Conservation (phyloP, 148 eudicot genomes). For the Chenopodium quinoa region DNA sequence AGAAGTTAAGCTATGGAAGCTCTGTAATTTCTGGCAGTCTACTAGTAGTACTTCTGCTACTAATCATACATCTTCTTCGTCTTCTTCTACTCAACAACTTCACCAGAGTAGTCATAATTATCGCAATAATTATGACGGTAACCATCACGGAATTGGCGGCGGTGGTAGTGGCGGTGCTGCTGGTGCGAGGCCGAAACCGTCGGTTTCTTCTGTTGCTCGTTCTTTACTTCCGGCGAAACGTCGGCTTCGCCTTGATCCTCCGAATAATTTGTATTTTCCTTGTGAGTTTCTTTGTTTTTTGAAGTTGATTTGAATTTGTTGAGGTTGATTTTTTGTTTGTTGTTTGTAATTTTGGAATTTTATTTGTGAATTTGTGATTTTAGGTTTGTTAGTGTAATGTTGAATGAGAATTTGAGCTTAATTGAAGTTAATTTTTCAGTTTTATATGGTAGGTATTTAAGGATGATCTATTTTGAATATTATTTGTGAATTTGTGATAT, state of each 20-base stretch:
- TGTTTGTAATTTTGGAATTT: background rate
- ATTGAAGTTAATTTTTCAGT: no score
- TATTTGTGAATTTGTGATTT: no score
- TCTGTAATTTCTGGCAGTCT: conserved; percentile 64
- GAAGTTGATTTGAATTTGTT: background rate
- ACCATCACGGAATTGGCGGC: conserved; percentile 16
- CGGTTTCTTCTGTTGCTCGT: conserved; percentile 64
- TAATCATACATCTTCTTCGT: conserved; percentile 44
- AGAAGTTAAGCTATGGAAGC: conserved; percentile 42
- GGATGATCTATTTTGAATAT: background rate
- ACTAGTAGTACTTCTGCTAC: background rate
- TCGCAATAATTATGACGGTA: conserved; percentile 7
- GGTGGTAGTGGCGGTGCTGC: conserved; percentile 27
- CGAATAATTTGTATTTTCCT: conserved; percentile 70
- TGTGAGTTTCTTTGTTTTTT: conserved; percentile 32
- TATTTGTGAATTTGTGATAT: no score
- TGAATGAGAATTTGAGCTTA: no score
- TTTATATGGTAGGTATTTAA: background rate
- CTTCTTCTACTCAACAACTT: conserved; percentile 58
- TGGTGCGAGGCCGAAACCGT: conserved; percentile 23
- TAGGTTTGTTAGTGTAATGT: no score
- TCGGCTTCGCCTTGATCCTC: conserved; percentile 77
- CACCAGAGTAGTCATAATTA: conserved; percentile 23
- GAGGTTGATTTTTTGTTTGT: background rate
- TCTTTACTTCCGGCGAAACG: conserved; percentile 64